A percentile compares a stretch with the other conserved stretches of the same genome.
Evolutionary conservation across 139 green algal species (phyloP).

Genomic region (Chlorella sp.): DNA sequence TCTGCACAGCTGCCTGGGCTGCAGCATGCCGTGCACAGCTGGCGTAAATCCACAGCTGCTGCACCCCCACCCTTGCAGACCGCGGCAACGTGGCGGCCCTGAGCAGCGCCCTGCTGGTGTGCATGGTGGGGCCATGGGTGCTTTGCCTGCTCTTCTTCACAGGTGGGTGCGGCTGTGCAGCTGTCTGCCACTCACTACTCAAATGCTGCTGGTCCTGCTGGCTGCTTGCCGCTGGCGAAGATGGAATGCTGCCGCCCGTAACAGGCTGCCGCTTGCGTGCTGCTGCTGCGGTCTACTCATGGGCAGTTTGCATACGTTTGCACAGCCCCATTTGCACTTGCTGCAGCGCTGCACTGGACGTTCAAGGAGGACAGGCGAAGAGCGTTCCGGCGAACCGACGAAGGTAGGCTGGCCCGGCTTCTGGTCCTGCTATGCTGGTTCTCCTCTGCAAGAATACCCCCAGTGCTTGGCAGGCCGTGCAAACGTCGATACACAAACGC

Average conservation of each 20-base stretch:
- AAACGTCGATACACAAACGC: no score
- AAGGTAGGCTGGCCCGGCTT: neutral
- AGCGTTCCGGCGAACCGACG: neutral
- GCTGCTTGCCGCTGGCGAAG: neutral
- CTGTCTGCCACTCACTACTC: no score
- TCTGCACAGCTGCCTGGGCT: no score
- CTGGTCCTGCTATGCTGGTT: neutral
- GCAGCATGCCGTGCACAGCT: no score
- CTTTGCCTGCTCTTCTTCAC: slow-evolving; percentile 74
- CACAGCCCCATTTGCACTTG: neutral
- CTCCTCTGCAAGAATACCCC: neutral
- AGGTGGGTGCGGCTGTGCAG: neutral
- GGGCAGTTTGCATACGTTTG: no score
- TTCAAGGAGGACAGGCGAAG: neutral
- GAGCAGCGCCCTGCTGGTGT: slow-evolving; percentile 67
- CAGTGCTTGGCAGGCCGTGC: no score
- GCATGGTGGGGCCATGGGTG: slow-evolving; percentile 69
- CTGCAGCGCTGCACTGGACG: slow-evolving; percentile 37
- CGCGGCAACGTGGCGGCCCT: slow-evolving; percentile 59
- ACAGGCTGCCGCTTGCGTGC: no score
- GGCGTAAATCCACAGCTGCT: no score
- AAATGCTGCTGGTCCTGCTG: no score
- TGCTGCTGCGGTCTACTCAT: neutral
- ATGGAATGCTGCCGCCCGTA: neutral
- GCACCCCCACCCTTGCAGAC: neutral